Conservation (phyloP, 345 rosid genomes). For the Citrus cavaleriei region DNA sequence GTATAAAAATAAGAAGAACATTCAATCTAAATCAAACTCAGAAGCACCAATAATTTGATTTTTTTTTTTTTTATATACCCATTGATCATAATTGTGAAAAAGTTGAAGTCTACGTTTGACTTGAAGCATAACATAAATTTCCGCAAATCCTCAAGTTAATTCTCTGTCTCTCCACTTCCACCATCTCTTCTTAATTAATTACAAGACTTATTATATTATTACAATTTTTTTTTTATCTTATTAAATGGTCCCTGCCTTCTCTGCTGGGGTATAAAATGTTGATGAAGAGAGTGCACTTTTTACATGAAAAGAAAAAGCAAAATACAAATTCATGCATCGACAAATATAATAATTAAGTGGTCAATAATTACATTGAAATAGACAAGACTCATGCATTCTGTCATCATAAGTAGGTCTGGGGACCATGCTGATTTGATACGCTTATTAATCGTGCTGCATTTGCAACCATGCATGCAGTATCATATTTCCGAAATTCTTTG, state of each 20-base stretch:
- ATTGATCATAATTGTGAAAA: no score
- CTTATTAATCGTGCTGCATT: neutral
- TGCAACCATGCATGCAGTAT: neutral
- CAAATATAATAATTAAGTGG: conserved; percentile 2
- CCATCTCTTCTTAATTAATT: no score
- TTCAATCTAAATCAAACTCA: no score
- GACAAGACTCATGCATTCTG: conserved; percentile 15
- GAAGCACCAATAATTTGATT: no score
- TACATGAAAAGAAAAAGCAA: conserved; percentile 16
- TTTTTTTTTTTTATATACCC: no score
- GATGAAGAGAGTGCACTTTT: conserved; percentile 14
- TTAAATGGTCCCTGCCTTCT: neutral
- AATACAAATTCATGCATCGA: neutral
- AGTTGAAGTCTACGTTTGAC: no score
- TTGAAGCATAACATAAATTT: no score
- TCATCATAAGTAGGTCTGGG: conserved; percentile 7
- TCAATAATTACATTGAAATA: conserved; percentile 11
- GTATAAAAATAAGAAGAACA: no score
- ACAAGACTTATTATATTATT: no score
- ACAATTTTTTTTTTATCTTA: no score
- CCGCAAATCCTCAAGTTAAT: no score
- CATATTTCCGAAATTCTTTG: neutral
- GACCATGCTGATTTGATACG: conserved; percentile 8
- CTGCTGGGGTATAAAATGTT: neutral
- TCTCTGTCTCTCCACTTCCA: no score